A percentile compares a stretch with the other conserved stretches of the same genome.
phyloP scores from a whole-genome alignment of 139 green algal genomes.

The Nannochloris sp. region DNA sequence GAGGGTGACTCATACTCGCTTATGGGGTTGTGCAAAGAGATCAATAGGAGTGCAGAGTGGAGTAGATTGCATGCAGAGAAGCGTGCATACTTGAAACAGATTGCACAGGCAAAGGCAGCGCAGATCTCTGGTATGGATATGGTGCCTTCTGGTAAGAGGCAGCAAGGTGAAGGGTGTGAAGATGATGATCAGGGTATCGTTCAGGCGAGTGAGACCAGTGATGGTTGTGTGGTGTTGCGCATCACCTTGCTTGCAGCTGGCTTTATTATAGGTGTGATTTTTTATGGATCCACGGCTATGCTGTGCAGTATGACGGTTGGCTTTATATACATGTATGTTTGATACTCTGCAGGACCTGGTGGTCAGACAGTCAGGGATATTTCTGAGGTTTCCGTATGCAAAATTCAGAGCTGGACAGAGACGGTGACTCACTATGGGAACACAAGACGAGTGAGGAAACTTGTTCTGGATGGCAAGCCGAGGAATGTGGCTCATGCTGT shows the following conservation, averaged over 20 bases:
- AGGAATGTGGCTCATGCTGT: slow-evolving; percentile 39
- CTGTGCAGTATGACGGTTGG: too few species aligned
- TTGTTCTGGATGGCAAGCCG: not conserved
- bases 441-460: not conserved
- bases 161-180: slow-evolving; percentile 64
- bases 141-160: slow-evolving; percentile 48
- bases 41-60: too few species aligned
- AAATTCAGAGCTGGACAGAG: not conserved
- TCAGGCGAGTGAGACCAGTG: slow-evolving; percentile 30
- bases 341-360: slow-evolving; percentile 26
- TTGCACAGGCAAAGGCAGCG: too few species aligned
- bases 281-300: too few species aligned
- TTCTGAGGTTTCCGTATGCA: slow-evolving; percentile 56
- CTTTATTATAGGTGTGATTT: slow-evolving; percentile 59
- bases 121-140: too few species aligned
- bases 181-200: slow-evolving; percentile 77
- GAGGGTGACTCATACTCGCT: too few species aligned
- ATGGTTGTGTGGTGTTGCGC: slow-evolving; percentile 47
- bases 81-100: too few species aligned
- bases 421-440: not conserved
- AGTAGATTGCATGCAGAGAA: too few species aligned
- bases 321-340: not conserved
- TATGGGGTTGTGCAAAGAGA: too few species aligned
- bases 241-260: slow-evolving; percentile 84
- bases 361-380: slow-evolving; percentile 42